phyloP scores from a whole-genome alignment of 805 yeast species.

The Wickerhamiella brachini region DNA sequence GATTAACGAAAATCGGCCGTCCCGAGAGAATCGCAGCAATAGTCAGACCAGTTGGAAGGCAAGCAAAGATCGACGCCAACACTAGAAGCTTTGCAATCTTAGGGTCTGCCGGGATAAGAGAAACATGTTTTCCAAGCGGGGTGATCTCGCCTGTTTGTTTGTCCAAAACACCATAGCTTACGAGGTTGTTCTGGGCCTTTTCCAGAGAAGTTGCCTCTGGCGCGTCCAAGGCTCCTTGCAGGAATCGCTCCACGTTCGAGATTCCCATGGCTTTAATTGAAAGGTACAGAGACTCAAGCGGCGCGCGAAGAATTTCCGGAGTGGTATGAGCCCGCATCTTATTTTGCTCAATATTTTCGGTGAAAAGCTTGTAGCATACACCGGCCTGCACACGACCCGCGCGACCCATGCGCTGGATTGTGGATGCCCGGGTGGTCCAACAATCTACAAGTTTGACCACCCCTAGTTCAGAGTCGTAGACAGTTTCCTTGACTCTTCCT shows the following conservation, averaged over 20 bases:
- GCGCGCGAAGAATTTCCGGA: conserved; percentile 79
- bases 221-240: conserved; percentile 67
- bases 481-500: conserved; percentile 70
- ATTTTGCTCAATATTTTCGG: conserved; percentile 41
- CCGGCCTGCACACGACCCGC: conserved; percentile 93
- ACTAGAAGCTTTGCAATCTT: conserved; percentile 72
- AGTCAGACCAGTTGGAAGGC: conserved; percentile 62
- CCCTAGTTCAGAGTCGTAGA: conserved; percentile 53
- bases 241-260: conserved; percentile 50
- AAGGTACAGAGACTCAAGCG: conserved; percentile 69
- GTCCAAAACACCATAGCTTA: conserved; percentile 60
- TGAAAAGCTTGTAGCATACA: conserved; percentile 64
- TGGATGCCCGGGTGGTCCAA: conserved; percentile 87
- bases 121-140: conserved; percentile 63
- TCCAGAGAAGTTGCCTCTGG: conserved; percentile 45
- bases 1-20: conserved; percentile 59
- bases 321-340: conserved; percentile 59
- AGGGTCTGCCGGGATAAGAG: conserved; percentile 73
- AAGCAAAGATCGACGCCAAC: conserved; percentile 70
- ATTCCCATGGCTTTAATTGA: conserved; percentile 85
- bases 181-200: conserved; percentile 38
- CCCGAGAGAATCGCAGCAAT: conserved; percentile 62
- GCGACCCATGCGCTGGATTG: conserved; percentile 86
- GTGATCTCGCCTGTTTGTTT: conserved; percentile 39
- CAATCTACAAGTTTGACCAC: conserved; percentile 59